Percentiles rank a stretch among this genome's conserved stretches.
These are phyloP conservation scores for Tanacetum coccineum DNA, from an alignment of 129 eudicot species.

Conservation along the genomic window DNA sequence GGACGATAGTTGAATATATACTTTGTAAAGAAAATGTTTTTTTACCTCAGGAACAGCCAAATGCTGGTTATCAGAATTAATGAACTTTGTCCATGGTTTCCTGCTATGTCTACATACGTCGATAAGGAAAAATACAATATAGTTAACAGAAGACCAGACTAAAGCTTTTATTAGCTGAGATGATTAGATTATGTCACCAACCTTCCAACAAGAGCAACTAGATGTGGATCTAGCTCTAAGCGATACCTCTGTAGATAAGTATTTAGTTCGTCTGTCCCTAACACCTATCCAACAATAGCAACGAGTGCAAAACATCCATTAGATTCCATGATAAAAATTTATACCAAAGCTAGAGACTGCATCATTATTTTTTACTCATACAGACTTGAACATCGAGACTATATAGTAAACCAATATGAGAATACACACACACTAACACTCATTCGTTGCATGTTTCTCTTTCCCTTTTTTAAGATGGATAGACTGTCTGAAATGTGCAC, in stretches of 20 bases:
- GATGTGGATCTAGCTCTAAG: slow-evolving; percentile 81
- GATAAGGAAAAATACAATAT: background rate
- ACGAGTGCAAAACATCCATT: background rate
- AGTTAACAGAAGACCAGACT: background rate
- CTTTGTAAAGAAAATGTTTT: slow-evolving; percentile 11
- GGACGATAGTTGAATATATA: background rate
- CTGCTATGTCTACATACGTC: slow-evolving; percentile 67
- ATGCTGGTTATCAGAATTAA: slow-evolving; percentile 80
- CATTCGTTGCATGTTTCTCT: slow-evolving; percentile 4
- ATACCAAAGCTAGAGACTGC: background rate
- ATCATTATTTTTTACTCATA: too few species aligned
- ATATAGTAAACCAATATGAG: too few species aligned
- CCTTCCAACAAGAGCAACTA: slow-evolving; percentile 85
- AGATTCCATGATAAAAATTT: slow-evolving; percentile 3
- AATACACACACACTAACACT: too few species aligned
- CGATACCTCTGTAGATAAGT: slow-evolving; percentile 76
- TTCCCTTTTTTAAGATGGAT: background rate
- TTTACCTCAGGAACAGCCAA: slow-evolving; percentile 86
- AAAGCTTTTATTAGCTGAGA: background rate
- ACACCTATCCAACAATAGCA: slow-evolving; percentile 42
- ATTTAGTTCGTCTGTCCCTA: slow-evolving; percentile 83
- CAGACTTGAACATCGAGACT: too few species aligned
- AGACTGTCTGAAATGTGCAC: background rate
- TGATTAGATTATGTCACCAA: slow-evolving; percentile 20
- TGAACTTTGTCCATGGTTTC: slow-evolving; percentile 78